Evolutionary conservation across 2,329 filamentous ascomycete genomes (phyloP), one percentile per base, ranked within the genome.

Genomic region (Tetracladium maxilliforme): DNA sequence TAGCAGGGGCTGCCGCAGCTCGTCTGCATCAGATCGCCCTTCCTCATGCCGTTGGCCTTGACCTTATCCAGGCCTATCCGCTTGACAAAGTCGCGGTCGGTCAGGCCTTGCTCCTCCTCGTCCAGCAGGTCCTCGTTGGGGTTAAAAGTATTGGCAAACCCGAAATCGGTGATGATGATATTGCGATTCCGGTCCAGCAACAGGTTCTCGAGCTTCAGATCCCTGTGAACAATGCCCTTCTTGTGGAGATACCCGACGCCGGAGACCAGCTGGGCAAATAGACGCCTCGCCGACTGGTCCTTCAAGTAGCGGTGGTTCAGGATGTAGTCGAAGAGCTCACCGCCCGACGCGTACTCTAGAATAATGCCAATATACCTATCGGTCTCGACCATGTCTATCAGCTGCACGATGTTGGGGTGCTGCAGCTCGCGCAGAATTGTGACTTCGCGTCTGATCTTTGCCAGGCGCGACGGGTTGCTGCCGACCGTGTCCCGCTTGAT

Each of bases 151-250:
- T 98, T 98, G 38, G 90, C 90, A 48, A 98, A 98, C 11, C 90
- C 90, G 52, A 98, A 98, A 54, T 98, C 90, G 10, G 90, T 98
- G 45, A 98, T 98, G 54, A 98, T 98, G 44, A 98, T 95, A 58
- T 98, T 98, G 34, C 84, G 78, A 47, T 98, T 94, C 34, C 87
- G 77, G 52, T 98, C 90, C 25, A 98, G 65, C 19, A 98, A 65
- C 41, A 98, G 51, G 45, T 98, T 98, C 54, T 98, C 90, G 23
- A 98, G 64, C 55, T 98, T 98, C 37, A 98, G 56, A 55, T 98
- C 90, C 42, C 90, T 76, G 49, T 98, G 90, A 10, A 98, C 90
- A 38, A 98, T 98, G 32, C 90, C 90, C 56, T 93, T 95, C 53
- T 93, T 94, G 57, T 98, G 90, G 30, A 98, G 61, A 52, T 98